These are phyloP conservation scores for Fusarium tupiense DNA, from an alignment of 2,329 filamentous ascomycete genomes.

Conservation along the genomic window DNA sequence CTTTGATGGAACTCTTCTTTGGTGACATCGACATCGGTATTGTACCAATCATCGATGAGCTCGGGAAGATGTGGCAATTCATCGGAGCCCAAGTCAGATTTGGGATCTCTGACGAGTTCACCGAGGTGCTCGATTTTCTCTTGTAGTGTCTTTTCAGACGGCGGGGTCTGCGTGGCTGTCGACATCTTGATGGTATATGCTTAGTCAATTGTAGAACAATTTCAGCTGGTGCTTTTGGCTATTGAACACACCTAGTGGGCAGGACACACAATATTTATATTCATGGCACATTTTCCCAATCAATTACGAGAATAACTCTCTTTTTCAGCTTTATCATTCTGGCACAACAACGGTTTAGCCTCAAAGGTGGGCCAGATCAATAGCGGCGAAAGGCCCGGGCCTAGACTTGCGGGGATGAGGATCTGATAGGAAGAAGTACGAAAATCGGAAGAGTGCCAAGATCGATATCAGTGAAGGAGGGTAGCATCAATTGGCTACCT, in stretches of 20 bases:
- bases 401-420: background rate
- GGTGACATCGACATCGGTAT: background rate
- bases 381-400: background rate
- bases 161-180: background rate
- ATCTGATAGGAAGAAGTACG: background rate
- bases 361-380: background rate
- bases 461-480: background rate
- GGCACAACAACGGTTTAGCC: background rate
- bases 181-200: background rate
- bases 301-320: background rate
- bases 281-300: fast-evolving
- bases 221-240: background rate
- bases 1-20: background rate
- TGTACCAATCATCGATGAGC: background rate
- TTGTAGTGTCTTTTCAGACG: background rate
- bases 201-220: no score
- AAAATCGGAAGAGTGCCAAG: background rate
- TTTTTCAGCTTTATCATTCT: background rate
- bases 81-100: background rate
- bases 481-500: background rate
- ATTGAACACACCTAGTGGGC: fast-evolving
- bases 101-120: background rate
- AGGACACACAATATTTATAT: background rate
- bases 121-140: background rate
- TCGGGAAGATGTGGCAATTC: background rate